phyloP scores from a whole-genome alignment of 306 rosid genomes.

The Elaeagnus macrophylla region DNA sequence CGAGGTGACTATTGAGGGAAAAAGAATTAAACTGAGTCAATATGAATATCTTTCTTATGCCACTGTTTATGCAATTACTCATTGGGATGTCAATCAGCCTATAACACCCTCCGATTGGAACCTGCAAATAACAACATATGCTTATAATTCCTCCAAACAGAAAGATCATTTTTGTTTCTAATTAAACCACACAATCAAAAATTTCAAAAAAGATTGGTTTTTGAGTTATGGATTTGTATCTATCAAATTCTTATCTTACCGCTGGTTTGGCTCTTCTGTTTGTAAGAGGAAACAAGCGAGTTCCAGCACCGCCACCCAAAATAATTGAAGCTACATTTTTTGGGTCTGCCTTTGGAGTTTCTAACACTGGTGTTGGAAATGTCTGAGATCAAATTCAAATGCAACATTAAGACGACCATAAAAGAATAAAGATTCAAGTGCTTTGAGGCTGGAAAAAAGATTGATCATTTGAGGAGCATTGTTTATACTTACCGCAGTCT shows the following conservation, averaged over 20 bases:
- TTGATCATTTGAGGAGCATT: no score
- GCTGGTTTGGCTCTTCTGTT: constrained; percentile 89
- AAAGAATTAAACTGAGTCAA: constrained; percentile 78
- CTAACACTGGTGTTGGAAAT: constrained; percentile 34
- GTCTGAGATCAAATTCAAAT: constrained; percentile 29
- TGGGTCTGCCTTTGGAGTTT: constrained; percentile 54
- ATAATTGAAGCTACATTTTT: constrained; percentile 76
- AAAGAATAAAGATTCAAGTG: neutral
- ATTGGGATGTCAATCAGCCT: constrained; percentile 87
- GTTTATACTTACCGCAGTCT: constrained; percentile 29
- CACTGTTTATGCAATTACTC: constrained; percentile 95
- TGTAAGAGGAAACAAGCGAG: constrained; percentile 87
- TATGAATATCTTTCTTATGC: constrained; percentile 73
- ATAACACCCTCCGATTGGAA: constrained; percentile 90
- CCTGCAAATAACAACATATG: constrained; percentile 30
- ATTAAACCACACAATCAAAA: neutral
- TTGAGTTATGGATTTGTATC: neutral
- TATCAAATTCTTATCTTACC: constrained; percentile 34
- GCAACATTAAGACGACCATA: neutral
- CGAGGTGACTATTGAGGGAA: constrained; percentile 85
- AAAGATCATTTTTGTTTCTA: neutral
- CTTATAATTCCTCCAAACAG: neutral
- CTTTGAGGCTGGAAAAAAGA: no score
- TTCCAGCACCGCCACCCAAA: constrained; percentile 96
- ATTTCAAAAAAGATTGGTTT: neutral